Evolutionary conservation across 805 yeast genomes (phyloP).

Genomic region (Candida sphagnicola): DNA sequence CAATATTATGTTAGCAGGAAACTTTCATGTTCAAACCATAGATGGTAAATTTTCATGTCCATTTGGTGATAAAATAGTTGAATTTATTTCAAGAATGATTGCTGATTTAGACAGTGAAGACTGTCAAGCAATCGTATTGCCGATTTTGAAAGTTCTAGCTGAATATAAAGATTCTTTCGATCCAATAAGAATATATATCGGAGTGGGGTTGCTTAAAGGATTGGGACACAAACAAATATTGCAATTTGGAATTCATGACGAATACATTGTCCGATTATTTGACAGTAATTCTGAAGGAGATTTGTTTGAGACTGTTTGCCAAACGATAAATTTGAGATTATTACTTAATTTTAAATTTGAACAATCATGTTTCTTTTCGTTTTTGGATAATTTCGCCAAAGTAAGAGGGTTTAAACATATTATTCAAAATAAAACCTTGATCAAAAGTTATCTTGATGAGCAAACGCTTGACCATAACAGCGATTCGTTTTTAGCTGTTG

Average conservation of each 20-base stretch:
- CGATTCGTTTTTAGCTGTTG: not conserved
- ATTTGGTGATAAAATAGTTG: conserved; percentile 50
- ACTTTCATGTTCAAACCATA: conserved; percentile 43
- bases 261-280: conserved; percentile 22
- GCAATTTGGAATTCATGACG: conserved; percentile 22
- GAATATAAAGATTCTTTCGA: conserved; percentile 54
- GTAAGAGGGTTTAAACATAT: conserved; percentile 34
- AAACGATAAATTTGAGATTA: conserved; percentile 47
- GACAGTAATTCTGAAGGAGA: conserved; percentile 46
- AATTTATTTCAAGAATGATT: conserved; percentile 41
- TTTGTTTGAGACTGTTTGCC: conserved; percentile 47
- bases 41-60: conserved; percentile 40
- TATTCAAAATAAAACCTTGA: conserved; percentile 11
- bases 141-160: conserved; percentile 43
- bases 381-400: conserved; percentile 33
- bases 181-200: conserved; percentile 62
- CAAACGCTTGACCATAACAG: not conserved
- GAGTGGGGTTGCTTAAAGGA: conserved; percentile 57
- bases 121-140: conserved; percentile 16
- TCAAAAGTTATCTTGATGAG: conserved; percentile 1
- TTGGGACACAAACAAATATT: conserved; percentile 27
- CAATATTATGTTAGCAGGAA: conserved; percentile 58
- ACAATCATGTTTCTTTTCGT: conserved; percentile 16
- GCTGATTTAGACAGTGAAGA: conserved; percentile 23
- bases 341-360: conserved; percentile 35